A percentile compares a stretch with the other conserved stretches of the same genome.
phyloP scores from a whole-genome alignment of 2,329 filamentous ascomycete species.

The Myriosclerotinia scirpicola region DNA sequence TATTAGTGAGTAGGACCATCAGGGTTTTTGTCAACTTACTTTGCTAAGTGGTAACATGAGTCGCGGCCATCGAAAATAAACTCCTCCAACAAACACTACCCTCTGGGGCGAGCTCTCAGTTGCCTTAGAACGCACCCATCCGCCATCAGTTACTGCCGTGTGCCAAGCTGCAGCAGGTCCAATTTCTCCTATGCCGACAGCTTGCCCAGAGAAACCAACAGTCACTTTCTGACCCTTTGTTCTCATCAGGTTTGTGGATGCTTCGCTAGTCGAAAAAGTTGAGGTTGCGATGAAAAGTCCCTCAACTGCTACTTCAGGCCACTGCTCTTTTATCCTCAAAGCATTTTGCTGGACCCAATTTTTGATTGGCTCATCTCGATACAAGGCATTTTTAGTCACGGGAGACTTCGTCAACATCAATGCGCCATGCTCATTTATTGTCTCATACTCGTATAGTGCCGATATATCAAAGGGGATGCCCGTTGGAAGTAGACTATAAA shows the following conservation, averaged over 20 bases:
- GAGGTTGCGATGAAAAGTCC: too few species aligned
- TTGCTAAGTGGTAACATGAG: neutral
- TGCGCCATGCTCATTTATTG: too few species aligned
- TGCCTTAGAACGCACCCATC: neutral
- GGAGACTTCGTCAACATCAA: too few species aligned
- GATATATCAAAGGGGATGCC: too few species aligned
- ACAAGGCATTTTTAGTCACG: too few species aligned
- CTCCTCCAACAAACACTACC: neutral
- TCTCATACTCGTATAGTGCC: too few species aligned
- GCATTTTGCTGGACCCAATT: too few species aligned
- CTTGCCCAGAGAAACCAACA: neutral
- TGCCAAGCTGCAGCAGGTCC: neutral
- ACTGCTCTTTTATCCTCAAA: too few species aligned
- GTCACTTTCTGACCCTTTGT: neutral
- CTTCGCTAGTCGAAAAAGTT: neutral
- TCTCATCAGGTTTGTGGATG: neutral
- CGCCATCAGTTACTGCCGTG: neutral
- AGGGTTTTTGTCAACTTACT: neutral
- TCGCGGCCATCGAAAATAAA: neutral
- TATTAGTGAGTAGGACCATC: neutral
- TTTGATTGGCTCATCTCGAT: too few species aligned
- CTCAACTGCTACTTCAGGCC: too few species aligned
- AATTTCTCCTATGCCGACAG: neutral
- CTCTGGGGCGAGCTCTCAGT: too few species aligned
- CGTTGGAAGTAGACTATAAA: too few species aligned